Evolutionary conservation across 1,284 basidiomycete species (phyloP).

Genomic region (Fomitopsis betulina): DNA sequence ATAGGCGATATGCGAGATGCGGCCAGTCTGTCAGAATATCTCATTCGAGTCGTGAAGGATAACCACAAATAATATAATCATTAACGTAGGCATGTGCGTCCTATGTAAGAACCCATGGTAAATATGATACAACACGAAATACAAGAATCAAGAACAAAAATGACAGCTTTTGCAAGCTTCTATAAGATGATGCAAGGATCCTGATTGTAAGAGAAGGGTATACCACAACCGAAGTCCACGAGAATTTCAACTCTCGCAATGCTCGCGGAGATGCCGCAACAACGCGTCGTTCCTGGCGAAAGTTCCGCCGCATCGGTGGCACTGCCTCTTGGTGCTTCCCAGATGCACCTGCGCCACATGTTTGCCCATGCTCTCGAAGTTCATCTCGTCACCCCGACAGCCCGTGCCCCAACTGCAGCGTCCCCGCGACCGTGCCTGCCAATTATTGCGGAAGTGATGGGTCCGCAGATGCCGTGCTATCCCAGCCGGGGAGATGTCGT

Average conservation of each 20-base stretch:
- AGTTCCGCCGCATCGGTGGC: neutral
- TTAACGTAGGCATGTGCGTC: too few relatives aligned
- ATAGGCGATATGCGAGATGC: too few relatives aligned
- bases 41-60: neutral
- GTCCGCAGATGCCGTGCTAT: slow-evolving; percentile 1
- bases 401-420: neutral
- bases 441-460: neutral
- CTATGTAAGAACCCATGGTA: too few relatives aligned
- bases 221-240: neutral
- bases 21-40: neutral
- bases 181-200: too few relatives aligned
- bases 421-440: neutral
- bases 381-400: slow-evolving; percentile 1
- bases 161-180: too few relatives aligned
- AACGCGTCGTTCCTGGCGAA: slow-evolving; percentile 7
- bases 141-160: too few relatives aligned
- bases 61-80: neutral
- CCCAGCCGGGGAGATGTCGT: slow-evolving; percentile 1
- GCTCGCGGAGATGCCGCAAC: slow-evolving; percentile 5
- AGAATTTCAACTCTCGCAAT: neutral
- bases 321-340: neutral
- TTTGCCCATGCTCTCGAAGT: slow-evolving; percentile 5
- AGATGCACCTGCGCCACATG: slow-evolving; percentile 7
- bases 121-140: too few relatives aligned
- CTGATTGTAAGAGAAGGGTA: too few relatives aligned